Evolutionary conservation across 1,139 yeast species (phyloP).

Genomic region (Yarrowia galli): DNA sequence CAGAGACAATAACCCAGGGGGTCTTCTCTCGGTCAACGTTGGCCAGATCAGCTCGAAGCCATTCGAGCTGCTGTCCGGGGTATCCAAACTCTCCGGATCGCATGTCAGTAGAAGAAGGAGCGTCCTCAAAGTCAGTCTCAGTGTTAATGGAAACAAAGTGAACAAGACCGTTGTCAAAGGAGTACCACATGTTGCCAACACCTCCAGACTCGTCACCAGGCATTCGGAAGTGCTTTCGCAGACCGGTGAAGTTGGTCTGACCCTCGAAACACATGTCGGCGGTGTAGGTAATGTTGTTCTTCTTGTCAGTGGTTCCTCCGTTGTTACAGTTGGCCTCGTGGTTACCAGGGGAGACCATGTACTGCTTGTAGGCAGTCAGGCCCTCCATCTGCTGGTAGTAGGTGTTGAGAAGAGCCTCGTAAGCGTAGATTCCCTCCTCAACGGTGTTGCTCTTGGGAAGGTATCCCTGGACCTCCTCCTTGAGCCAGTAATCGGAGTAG

Average conservation of each 20-base stretch:
- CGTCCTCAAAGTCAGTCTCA: slow-evolving; percentile 46
- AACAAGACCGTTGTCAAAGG: slow-evolving; percentile 46
- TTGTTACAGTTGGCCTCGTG: slow-evolving; percentile 47
- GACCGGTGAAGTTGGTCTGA: slow-evolving; percentile 47
- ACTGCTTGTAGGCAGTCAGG: slow-evolving; percentile 44
- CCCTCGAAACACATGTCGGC: slow-evolving; percentile 44
- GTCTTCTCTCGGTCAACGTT: slow-evolving; percentile 44
- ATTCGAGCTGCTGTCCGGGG: slow-evolving; percentile 46
- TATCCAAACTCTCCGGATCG: slow-evolving; percentile 47
- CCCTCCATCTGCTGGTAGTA: slow-evolving; percentile 46
- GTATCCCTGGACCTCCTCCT: slow-evolving; percentile 43
- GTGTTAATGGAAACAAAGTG: slow-evolving; percentile 45
- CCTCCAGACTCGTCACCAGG: slow-evolving; percentile 43
- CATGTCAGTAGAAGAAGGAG: slow-evolving; percentile 42
- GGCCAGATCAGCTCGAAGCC: slow-evolving; percentile 56
- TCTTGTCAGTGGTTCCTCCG: slow-evolving; percentile 42
- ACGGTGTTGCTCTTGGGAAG: slow-evolving; percentile 40
- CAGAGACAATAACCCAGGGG: slow-evolving; percentile 48
- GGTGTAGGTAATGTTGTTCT: slow-evolving; percentile 40
- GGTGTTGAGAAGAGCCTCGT: slow-evolving; percentile 43
- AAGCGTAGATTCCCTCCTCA: slow-evolving; percentile 41
- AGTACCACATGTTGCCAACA: slow-evolving; percentile 46
- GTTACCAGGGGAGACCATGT: slow-evolving; percentile 49
- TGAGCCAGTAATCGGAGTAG: slow-evolving; percentile 48
- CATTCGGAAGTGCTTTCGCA: slow-evolving; percentile 46